These are phyloP conservation scores for Gossypium sturtianum DNA, from an alignment of 345 rosid genomes.

Conservation along the genomic window DNA sequence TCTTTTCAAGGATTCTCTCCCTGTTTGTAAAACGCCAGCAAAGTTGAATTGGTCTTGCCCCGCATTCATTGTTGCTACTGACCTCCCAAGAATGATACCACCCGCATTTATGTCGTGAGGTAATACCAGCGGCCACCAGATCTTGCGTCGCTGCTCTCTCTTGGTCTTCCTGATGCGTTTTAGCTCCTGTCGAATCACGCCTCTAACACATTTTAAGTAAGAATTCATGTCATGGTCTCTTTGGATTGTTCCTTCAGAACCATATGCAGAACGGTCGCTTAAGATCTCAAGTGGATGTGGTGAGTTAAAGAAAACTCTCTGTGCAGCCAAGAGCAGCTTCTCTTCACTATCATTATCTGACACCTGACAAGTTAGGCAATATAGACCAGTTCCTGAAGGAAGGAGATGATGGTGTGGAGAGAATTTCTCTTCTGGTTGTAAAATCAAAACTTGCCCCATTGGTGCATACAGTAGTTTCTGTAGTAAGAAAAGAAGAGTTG, in stretches of 20 bases:
- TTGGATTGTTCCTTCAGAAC: conserved; percentile 74
- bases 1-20: conserved; percentile 59
- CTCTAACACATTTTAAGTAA: conserved; percentile 57
- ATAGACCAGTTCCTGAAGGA: conserved; percentile 89
- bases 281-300: conserved; percentile 99
- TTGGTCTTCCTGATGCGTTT: conserved; percentile 51
- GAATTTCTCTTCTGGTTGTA: conserved; percentile 86
- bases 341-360: conserved; percentile 40
- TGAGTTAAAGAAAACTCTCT: conserved; percentile 67
- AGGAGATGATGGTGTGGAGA: conserved; percentile 87
- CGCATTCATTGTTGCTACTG: conserved; percentile 14
- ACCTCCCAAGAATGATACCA: conserved; percentile 32
- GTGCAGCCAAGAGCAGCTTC: conserved; percentile 64
- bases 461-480: conserved; percentile 82
- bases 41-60: conserved; percentile 41
- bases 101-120: conserved; percentile 16
- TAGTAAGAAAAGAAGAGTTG: conserved; percentile 9
- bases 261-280: conserved; percentile 77
- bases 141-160: conserved; percentile 45
- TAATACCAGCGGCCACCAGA: conserved; percentile 50
- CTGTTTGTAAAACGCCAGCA: conserved; percentile 52
- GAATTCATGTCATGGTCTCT: conserved; percentile 94
- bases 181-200: conserved; percentile 64
- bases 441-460: conserved; percentile 89
- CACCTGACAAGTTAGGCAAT: conserved; percentile 39